Conservation (phyloP, 257 asterid species). For the Solanum ossicruentum region DNA sequence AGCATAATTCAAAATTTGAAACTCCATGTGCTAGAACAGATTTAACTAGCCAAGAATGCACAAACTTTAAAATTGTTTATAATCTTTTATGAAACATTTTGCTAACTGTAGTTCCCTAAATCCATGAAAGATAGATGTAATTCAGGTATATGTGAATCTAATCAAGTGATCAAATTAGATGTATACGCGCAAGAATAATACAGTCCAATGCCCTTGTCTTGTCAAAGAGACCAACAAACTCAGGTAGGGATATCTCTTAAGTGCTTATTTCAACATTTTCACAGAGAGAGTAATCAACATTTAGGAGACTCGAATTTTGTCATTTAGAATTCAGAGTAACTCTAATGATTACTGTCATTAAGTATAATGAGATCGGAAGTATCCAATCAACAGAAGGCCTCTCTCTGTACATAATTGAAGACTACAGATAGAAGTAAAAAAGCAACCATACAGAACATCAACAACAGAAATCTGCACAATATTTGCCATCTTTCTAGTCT, state of each 20-base stretch:
- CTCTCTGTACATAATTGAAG: neutral
- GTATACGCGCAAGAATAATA: neutral
- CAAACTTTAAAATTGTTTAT: neutral
- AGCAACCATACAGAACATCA: neutral
- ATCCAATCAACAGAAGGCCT: neutral
- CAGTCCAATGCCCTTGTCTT: neutral
- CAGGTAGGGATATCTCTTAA: neutral
- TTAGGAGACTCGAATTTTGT: neutral
- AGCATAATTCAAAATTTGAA: neutral
- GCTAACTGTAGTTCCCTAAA: neutral
- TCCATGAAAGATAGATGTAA: neutral
- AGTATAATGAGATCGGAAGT: neutral
- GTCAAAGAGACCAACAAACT: neutral
- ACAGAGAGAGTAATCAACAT: neutral
- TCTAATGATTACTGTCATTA: neutral
- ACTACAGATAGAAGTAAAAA: neutral
- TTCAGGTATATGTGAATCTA: neutral
- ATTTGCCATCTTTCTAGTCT: neutral
- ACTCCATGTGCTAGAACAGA: neutral
- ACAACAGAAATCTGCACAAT: neutral
- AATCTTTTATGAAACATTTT: neutral
- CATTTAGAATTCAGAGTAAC: neutral
- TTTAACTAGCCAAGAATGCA: neutral
- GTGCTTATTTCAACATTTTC: neutral
- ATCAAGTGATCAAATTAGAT: neutral